Evolutionary conservation across 75 land plant species (phyloP), one percentile per base, ranked within the genome.

Genomic region (Larix kaempferi): DNA sequence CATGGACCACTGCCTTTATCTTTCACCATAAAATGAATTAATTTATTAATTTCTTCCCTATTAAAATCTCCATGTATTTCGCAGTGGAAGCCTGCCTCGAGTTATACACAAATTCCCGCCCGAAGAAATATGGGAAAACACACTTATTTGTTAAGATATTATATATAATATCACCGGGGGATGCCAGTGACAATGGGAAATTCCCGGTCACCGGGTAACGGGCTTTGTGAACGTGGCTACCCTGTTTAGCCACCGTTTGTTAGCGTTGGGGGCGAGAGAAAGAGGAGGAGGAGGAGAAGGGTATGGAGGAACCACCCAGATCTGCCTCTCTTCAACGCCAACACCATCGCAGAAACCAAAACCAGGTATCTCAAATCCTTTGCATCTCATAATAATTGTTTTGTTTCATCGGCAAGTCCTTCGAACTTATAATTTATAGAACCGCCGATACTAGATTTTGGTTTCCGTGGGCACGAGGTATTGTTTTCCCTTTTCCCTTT

Each of bases 31-130:
- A 49, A 49, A 49, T 49, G 10, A 49, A 1, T 49, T 49, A 49
- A 49, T 49, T 49, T 10, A 49, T 49, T 49, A 49, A 49, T 49
- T 49, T 49, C 14, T 4, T 27, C 39, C 39, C 69, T 41, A 33
- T 4, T 49, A 49, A 65, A 65, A 65, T 15, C 69, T 29, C 35
- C 35, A 5, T 19, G 17, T 33, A 65, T 7, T 33, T 65, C 21
- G 19, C 14, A 64, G 66, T 16, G 54, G 54, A 49, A 11, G 1
- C 12, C 54, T 49, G 54, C 17, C 69, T 16, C 17, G 19, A 29
- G 11, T 65, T 65, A 25, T 65, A 65, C 35, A 65, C 17, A 69
- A 69, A 39, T 69, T 69, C 72, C 72, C 72, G 72, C 72, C 52
- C 52, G 41, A 69, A 29, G 23, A 67, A 67, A 67, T 37, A 67